Conservation (phyloP, 2,329 filamentous ascomycete species). For the Fusarium falciforme region DNA sequence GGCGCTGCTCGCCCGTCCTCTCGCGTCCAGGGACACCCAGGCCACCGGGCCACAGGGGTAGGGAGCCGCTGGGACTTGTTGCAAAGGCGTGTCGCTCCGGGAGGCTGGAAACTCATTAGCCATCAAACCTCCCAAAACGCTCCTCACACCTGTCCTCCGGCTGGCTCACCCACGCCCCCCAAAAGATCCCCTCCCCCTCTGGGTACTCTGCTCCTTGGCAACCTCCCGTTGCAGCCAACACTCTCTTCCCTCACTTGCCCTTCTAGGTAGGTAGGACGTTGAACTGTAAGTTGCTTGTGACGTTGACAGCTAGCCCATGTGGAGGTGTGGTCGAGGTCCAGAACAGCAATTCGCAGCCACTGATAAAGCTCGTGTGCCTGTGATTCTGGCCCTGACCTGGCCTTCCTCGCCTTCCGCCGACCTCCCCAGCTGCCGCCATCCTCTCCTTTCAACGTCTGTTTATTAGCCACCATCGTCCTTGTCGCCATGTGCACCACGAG, state of each 20-base stretch:
- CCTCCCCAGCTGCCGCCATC: background rate
- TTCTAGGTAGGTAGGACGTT: slow-evolving; percentile 25
- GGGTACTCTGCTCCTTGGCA: slow-evolving; percentile 7
- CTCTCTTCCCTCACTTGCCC: slow-evolving; percentile 4
- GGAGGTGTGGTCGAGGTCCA: background rate
- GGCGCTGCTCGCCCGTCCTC: slow-evolving; percentile 5
- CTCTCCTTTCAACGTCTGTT: slow-evolving; percentile 15
- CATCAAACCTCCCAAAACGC: slow-evolving; percentile 11
- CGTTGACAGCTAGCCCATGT: slow-evolving; percentile 20
- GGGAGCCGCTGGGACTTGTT: slow-evolving; percentile 31
- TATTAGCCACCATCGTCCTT: slow-evolving; percentile 16
- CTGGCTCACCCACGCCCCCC: slow-evolving; percentile 6
- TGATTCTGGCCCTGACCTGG: background rate
- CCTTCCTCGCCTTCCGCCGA: background rate
- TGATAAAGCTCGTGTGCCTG: background rate
- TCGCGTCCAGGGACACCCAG: slow-evolving; percentile 30
- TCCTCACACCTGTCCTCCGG: slow-evolving; percentile 19
- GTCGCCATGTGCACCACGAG: slow-evolving; percentile 21
- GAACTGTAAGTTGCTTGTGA: slow-evolving; percentile 16
- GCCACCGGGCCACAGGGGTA: slow-evolving; percentile 36
- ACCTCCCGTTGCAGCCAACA: slow-evolving; percentile 21
- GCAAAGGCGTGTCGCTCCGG: slow-evolving; percentile 32
- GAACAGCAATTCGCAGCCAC: slow-evolving; percentile 2
- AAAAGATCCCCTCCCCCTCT: slow-evolving; percentile 22
- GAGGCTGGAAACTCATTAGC: slow-evolving; percentile 32